These are phyloP conservation scores for Candida smagusa DNA, from an alignment of 1,139 yeast genomes.

Conservation along the genomic window DNA sequence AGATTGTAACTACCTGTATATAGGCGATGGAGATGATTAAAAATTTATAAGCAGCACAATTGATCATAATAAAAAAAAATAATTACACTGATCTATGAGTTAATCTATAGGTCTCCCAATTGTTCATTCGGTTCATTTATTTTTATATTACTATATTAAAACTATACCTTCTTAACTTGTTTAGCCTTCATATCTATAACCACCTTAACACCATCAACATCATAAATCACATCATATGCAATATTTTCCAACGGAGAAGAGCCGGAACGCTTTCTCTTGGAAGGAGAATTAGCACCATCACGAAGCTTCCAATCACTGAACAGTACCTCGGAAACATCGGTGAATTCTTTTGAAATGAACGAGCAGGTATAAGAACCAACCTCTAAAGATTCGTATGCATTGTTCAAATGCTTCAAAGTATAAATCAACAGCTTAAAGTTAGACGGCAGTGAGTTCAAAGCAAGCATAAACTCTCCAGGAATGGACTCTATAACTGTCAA, in stretches of 20 bases:
- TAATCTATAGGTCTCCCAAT: too few relatives aligned
- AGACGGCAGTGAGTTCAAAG: slow-evolving; percentile 8
- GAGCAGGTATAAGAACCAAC: slow-evolving; percentile 9
- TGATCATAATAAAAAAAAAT: too few relatives aligned
- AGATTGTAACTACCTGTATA: too few relatives aligned
- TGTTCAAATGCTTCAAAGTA: slow-evolving; percentile 7
- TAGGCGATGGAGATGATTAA: too few relatives aligned
- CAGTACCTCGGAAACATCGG: slow-evolving; percentile 1
- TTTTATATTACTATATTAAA: background rate
- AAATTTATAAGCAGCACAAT: too few relatives aligned
- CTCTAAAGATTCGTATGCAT: slow-evolving; percentile 9
- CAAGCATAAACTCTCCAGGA: slow-evolving; percentile 7
- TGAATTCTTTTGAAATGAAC: slow-evolving; percentile 5
- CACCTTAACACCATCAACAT: slow-evolving; percentile 5
- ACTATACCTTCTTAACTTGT: background rate
- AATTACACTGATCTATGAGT: too few relatives aligned
- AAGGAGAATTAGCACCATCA: background rate
- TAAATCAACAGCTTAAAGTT: slow-evolving; percentile 10
- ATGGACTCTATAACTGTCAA: slow-evolving; percentile 1
- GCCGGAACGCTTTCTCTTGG: slow-evolving; percentile 1
- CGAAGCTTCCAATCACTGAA: slow-evolving; percentile 5
- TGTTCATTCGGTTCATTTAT: too few relatives aligned
- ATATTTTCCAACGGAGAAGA: slow-evolving; percentile 1
- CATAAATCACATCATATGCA: slow-evolving; percentile 8
- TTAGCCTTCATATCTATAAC: slow-evolving; percentile 9